Percentiles rank a stretch among this genome's conserved stretches.
phyloP scores from a whole-genome alignment of 805 yeast genomes.

The Debaryomyces hansenii region DNA sequence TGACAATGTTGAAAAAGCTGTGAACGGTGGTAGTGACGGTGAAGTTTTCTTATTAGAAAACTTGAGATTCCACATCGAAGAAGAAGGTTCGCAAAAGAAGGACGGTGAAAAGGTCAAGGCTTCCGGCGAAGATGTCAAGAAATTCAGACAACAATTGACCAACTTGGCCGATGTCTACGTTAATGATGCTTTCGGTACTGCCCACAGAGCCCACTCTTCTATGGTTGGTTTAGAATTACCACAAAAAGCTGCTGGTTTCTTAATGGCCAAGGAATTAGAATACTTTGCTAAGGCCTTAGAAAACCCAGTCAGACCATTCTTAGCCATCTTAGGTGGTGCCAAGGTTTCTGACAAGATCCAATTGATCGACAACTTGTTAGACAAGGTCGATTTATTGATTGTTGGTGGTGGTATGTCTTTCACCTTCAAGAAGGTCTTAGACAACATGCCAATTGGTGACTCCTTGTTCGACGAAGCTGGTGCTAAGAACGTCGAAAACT shows the following conservation, averaged over 20 bases:
- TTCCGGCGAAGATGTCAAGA: constrained; percentile 74
- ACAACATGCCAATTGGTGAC: constrained; percentile 83
- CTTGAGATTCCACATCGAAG: constrained; percentile 97
- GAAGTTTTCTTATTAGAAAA: constrained; percentile 90
- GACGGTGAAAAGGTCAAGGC: constrained; percentile 95
- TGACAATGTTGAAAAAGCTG: constrained; percentile 77
- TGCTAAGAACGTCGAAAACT: constrained; percentile 89
- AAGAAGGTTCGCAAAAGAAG: constrained; percentile 91
- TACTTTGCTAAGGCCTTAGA: constrained; percentile 98
- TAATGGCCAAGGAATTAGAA: constrained; percentile 94
- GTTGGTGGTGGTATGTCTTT: constrained; percentile 99
- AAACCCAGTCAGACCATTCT: constrained; percentile 96
- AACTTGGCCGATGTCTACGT: constrained; percentile 95
- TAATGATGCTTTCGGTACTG: constrained; percentile 98
- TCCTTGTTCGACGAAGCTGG: constrained; percentile 94
- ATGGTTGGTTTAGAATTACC: constrained; percentile 97
- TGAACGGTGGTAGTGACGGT: constrained; percentile 72
- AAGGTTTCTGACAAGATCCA: constrained; percentile 99
- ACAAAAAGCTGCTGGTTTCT: constrained; percentile 98
- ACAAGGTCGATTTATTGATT: constrained; percentile 92
- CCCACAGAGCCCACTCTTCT: constrained; percentile 99
- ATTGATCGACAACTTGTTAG: constrained; percentile 93
- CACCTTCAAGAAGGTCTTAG: constrained; percentile 94
- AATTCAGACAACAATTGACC: constrained; percentile 88
- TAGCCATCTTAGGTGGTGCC: constrained; percentile 99